Evolutionary conservation across 2,329 filamentous ascomycete genomes (phyloP).

Genomic region (Penicillium sp.): DNA sequence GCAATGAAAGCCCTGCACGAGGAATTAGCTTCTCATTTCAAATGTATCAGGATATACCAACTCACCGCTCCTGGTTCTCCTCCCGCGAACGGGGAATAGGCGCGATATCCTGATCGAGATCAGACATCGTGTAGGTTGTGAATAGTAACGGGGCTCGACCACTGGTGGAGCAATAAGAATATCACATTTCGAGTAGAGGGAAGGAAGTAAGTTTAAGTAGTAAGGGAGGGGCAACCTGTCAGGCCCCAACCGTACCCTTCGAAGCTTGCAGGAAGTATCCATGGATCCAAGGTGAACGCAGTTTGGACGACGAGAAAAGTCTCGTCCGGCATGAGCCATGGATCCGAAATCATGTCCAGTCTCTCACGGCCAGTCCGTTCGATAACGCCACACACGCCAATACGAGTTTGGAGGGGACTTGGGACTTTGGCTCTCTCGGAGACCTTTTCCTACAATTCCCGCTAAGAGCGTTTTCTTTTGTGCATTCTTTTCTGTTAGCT

Average conservation of each 20-base stretch:
- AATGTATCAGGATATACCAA: not conserved
- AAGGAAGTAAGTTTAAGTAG: constrained; percentile 10
- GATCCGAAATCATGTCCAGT: constrained; percentile 1
- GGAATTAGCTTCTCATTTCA: not conserved
- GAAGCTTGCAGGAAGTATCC: constrained; percentile 17
- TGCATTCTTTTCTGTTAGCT: too few species aligned
- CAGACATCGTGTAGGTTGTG: constrained; percentile 20
- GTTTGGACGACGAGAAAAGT: constrained; percentile 22
- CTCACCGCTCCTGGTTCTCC: constrained; percentile 49
- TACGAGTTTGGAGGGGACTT: constrained; percentile 2
- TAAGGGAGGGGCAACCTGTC: constrained; percentile 15
- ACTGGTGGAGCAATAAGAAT: not conserved
- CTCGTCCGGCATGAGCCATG: constrained; percentile 15
- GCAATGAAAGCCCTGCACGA: constrained; percentile 77
- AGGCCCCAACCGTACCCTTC: constrained; percentile 12
- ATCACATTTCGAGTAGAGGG: not conserved
- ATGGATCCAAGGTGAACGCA: constrained; percentile 23
- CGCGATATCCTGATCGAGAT: constrained; percentile 32
- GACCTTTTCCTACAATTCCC: constrained; percentile 1
- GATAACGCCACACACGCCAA: constrained; percentile 10
- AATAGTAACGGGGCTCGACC: not conserved
- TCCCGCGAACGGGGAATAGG: constrained; percentile 40
- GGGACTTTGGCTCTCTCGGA: not conserved
- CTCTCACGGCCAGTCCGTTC: constrained; percentile 16
- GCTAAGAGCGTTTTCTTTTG: too few species aligned